Conservation (phyloP, 1,284 basidiomycete species). For the Ustilago lituana region DNA sequence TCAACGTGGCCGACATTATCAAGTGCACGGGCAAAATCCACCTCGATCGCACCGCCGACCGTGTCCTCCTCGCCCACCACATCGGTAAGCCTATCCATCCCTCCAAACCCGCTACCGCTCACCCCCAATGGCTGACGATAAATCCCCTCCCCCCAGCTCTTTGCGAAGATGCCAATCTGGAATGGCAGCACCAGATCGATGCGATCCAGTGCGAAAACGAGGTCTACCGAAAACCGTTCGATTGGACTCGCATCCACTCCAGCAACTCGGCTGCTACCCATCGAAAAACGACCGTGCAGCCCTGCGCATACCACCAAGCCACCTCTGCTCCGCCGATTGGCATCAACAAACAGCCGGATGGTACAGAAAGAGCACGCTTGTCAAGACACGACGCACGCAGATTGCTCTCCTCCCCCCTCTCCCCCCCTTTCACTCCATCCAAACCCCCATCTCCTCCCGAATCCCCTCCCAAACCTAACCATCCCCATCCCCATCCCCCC, state of each 20-base stretch:
- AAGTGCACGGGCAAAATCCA: conserved; percentile 26
- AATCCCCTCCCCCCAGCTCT: not conserved
- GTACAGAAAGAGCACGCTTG: conserved; percentile 2
- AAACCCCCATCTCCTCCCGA: too few species aligned
- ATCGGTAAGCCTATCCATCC: too few species aligned
- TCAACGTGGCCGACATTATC: conserved; percentile 23
- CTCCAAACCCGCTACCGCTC: too few species aligned
- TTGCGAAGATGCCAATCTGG: conserved; percentile 27
- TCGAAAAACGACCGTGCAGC: too few species aligned
- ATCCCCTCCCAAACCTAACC: too few species aligned
- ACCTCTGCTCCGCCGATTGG: too few species aligned
- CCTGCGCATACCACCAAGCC: too few species aligned
- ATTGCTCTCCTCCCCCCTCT: conserved; percentile 12
- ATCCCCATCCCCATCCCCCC: too few species aligned
- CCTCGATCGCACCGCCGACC: conserved; percentile 13
- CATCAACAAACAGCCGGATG: not conserved
- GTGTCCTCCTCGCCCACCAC: conserved; percentile 6
- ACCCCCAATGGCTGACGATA: too few species aligned
- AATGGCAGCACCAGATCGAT: conserved; percentile 27
- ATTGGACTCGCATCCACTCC: conserved; percentile 5
- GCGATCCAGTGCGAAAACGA: conserved; percentile 25
- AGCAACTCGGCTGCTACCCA: not conserved
- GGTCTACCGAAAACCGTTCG: conserved; percentile 20
- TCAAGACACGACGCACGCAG: conserved; percentile 22
- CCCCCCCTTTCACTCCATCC: too few species aligned